Conservation (phyloP, 2,329 filamentous ascomycete species). For the Cadophora sp. region DNA sequence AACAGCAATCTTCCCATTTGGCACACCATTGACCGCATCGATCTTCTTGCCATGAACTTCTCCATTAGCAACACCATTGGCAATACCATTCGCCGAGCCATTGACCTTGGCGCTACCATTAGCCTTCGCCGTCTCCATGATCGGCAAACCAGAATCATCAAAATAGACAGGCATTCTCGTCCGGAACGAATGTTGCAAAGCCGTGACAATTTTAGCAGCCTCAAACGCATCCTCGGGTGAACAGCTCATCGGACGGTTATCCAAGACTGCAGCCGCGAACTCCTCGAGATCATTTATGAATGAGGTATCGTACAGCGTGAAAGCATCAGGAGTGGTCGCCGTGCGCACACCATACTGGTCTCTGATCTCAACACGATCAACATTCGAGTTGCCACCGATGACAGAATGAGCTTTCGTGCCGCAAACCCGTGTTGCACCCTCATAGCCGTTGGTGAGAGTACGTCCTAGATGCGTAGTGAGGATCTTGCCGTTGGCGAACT, state of each 20-base stretch:
- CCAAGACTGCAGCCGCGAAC: background rate
- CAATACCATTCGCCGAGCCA: background rate
- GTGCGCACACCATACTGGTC: background rate
- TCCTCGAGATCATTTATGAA: background rate
- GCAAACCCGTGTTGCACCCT: background rate
- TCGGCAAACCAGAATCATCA: background rate
- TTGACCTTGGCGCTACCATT: too few relatives aligned
- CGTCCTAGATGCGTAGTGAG: background rate
- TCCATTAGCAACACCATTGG: background rate
- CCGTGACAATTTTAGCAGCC: background rate
- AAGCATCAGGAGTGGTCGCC: background rate
- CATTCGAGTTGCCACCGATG: background rate
- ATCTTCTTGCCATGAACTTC: background rate
- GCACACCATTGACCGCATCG: background rate
- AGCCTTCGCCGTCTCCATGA: background rate
- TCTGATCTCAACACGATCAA: background rate
- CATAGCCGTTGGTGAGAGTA: background rate
- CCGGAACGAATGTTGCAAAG: background rate
- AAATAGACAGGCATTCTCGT: background rate
- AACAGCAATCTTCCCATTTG: background rate
- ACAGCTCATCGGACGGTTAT: background rate
- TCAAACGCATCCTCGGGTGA: slow-evolving; percentile 1
- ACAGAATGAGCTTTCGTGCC: background rate
- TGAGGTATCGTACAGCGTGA: background rate
- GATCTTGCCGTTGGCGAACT: slow-evolving; percentile 1